Evolutionary conservation across 176 grass and related monocot genomes (phyloP).

Genomic region (Ensete ventricosum): DNA sequence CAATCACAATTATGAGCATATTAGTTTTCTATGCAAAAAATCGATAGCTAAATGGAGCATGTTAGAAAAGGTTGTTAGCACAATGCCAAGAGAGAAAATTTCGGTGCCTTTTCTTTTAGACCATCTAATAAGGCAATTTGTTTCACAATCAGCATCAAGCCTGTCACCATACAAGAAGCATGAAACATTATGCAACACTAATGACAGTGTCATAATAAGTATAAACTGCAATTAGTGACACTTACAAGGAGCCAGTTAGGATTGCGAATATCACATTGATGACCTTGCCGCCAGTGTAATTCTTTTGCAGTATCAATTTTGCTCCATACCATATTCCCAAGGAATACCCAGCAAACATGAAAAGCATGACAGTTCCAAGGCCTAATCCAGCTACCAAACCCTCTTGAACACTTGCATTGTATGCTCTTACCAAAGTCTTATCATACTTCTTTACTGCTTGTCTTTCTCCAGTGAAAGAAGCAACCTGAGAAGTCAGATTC

Average conservation of each 20-base stretch:
- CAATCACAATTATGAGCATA: too few relatives aligned
- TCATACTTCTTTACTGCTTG: constrained; percentile 72
- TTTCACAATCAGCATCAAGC: background rate
- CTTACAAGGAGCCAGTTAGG: constrained; percentile 95
- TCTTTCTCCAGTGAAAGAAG: constrained; percentile 95
- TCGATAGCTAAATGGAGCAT: too few relatives aligned
- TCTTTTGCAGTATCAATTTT: constrained; percentile 75
- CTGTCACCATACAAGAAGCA: too few relatives aligned
- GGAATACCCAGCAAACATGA: constrained; percentile 93
- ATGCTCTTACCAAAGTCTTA: constrained; percentile 63
- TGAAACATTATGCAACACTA: background rate
- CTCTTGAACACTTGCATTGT: constrained; percentile 72
- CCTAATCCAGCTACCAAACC: constrained; percentile 74
- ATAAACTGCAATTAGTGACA: constrained; percentile 28
- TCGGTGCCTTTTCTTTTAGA: background rate
- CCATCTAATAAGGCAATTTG: background rate
- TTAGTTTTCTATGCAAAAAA: too few relatives aligned
- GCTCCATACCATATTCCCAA: constrained; percentile 95
- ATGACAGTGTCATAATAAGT: background rate
- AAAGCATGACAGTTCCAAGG: constrained; percentile 81
- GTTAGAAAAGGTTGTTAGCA: background rate
- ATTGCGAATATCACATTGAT: constrained; percentile 99
- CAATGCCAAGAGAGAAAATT: background rate
- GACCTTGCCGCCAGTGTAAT: constrained; percentile 79
- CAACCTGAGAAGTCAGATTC: constrained; percentile 40